Conservation (phyloP, 2,329 filamentous ascomycete genomes). For the Cladobotryum protrusum region DNA sequence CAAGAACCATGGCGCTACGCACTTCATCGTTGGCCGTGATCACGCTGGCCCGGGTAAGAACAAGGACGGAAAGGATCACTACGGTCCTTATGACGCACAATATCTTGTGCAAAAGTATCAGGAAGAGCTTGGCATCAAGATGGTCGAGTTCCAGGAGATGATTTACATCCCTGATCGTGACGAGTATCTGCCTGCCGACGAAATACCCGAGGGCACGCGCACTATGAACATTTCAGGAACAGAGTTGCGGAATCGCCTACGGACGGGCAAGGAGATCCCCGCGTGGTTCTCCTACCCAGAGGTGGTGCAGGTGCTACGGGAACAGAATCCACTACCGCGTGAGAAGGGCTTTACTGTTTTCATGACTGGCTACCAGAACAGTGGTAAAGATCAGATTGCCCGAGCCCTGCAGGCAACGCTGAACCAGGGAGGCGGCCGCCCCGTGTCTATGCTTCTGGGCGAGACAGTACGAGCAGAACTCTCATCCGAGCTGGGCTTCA, state of each 20-base stretch:
- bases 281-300: conserved; percentile 99
- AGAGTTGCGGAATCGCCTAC: conserved; percentile 86
- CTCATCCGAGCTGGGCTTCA: conserved; percentile 93
- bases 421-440: conserved; percentile 94
- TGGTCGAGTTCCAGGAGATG: conserved; percentile 99
- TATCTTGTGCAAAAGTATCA: conserved; percentile 93
- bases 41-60: conserved; percentile 98
- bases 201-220: conserved; percentile 76
- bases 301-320: conserved; percentile 90
- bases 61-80: conserved; percentile 93
- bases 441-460: conserved; percentile 88
- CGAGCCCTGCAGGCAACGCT: conserved; percentile 93
- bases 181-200: conserved; percentile 90
- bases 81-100: conserved; percentile 97
- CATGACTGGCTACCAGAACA: conserved; percentile 94
- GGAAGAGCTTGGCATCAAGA: conserved; percentile 94
- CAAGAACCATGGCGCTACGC: conserved; percentile 98
- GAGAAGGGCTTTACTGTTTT: conserved; percentile 97
- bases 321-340: conserved; percentile 87
- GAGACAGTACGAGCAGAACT: conserved; percentile 93
- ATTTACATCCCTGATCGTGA: conserved; percentile 96
- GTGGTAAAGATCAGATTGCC: conserved; percentile 92
- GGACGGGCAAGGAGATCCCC: conserved; percentile 88
- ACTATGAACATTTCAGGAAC: conserved; percentile 84
- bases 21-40: conserved; percentile 98